A percentile compares a stretch with the other conserved stretches of the same genome.
These are phyloP conservation scores for Sequoia sempervirens DNA, from an alignment of 75 land plant species.

Conservation along the genomic window DNA sequence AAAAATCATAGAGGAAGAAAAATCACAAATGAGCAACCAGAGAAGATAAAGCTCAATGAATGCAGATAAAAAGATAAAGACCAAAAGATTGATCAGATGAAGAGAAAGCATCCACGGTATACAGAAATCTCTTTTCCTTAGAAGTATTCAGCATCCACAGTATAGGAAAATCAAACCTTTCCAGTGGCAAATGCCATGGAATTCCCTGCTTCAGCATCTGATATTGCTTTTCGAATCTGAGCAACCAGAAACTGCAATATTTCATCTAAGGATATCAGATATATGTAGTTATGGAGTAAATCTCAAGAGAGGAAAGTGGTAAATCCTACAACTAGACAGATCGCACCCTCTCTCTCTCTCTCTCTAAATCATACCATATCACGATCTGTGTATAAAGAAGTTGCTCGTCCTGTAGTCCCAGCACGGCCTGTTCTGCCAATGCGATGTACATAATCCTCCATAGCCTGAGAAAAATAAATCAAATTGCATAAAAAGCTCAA, in stretches of 20 bases:
- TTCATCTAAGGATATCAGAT: background rate
- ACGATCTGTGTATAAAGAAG: constrained; percentile 77
- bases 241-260: constrained; percentile 59
- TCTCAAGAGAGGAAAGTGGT: background rate
- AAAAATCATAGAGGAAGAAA: background rate
- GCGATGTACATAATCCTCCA: constrained; percentile 85
- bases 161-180: constrained; percentile 30
- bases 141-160: background rate
- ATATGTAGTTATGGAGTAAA: background rate
- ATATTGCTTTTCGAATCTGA: constrained; percentile 67
- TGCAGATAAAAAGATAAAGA: background rate
- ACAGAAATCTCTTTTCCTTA: background rate
- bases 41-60: background rate
- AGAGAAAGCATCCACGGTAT: background rate
- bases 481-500: background rate
- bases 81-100: background rate
- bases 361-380: constrained; percentile 33
- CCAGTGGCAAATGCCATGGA: constrained; percentile 73
- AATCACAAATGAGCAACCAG: background rate
- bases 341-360: background rate
- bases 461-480: constrained; percentile 21
- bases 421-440: constrained; percentile 90
- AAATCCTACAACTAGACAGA: background rate
- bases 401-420: constrained; percentile 68
- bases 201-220: constrained; percentile 72